Evolutionary conservation across 2,329 filamentous ascomycete species (phyloP).

Genomic region (Trichoderma simmonsii): DNA sequence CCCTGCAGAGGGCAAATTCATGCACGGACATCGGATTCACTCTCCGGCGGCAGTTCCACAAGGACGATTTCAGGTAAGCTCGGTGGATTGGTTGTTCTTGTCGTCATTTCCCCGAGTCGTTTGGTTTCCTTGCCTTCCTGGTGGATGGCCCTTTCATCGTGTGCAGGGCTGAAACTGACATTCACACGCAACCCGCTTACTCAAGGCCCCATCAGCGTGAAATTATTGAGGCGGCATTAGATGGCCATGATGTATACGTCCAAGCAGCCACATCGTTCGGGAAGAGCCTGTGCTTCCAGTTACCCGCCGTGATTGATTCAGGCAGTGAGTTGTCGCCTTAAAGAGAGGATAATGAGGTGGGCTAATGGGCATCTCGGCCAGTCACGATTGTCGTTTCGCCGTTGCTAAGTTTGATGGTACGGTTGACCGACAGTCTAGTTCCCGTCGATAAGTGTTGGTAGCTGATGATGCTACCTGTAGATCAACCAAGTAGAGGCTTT

Average conservation of each 20-base stretch:
- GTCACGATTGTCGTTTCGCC: conserved; percentile 91
- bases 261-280: conserved; percentile 90
- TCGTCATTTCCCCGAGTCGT: background rate
- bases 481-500: conserved; percentile 90
- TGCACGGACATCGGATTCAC: conserved; percentile 70
- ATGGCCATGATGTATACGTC: conserved; percentile 86
- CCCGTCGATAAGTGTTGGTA: background rate
- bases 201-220: conserved; percentile 77
- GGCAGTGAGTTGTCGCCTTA: conserved; percentile 61
- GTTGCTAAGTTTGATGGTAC: conserved; percentile 81
- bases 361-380: conserved; percentile 32
- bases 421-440: conserved; percentile 3
- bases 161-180: background rate
- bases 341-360: background rate
- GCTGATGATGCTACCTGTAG: conserved; percentile 39
- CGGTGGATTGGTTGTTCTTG: background rate
- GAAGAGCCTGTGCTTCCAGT: conserved; percentile 89
- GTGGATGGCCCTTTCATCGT: background rate
- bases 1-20: conserved; percentile 45
- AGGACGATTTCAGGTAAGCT: conserved; percentile 64
- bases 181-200: background rate
- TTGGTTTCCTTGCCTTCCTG: conserved; percentile 15
- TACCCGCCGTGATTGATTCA: conserved; percentile 82
- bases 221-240: conserved; percentile 77
- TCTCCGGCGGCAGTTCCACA: conserved; percentile 69